Evolutionary conservation across 2,329 filamentous ascomycete genomes (phyloP), one percentile per base, ranked within the genome.

Genomic region (Knufia fluminis): DNA sequence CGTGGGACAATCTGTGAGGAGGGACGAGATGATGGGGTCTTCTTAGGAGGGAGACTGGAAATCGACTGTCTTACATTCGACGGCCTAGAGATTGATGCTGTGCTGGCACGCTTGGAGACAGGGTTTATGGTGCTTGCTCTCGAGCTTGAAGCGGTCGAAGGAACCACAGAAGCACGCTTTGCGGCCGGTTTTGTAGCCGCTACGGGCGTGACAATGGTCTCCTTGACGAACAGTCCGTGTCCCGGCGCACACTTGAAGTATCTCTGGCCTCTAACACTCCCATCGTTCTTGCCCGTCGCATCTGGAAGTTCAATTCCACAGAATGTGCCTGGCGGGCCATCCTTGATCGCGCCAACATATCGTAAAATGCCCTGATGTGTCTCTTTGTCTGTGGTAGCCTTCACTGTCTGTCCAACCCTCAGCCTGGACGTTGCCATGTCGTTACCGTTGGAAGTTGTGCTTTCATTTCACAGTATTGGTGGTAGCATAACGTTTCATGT

Each of bases 251-350:
- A 97, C 44, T 90, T 80, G 60, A 95, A 97, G 65, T 97, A 97
- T 17, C 87, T 76, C 63, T 87, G 79, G 54, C 88, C 90, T 66
- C 91, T 80, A 41, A 97, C 87, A 49, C 85, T 84, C 56, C 91
- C 91, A 74, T 97, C 88, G 61, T 97, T 97, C 72, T 97, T 97
- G 26, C 92, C 91, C 17, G 77, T 79, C 47, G 82, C 74, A 41
- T 87, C 84, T 46, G 88, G 81, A 50, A 97, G 78, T 71, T 95
- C 90, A 52, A 97, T 79, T 56, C 91, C 91, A 52, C 96, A 75
- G 88, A 90, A 97, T 54, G 86, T 81, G 54, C 90, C 91, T 4
- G 76, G 72, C 51, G 88, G 82, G 68, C 97, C 95, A 59, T 78
- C 72, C 32, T 91, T 88, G 20, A 58, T 31, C 49, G 77, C 72